Base-by-base conservation (phyloP, 352 stramenopile genomes). In the Blastocystis sp. region DNA sequence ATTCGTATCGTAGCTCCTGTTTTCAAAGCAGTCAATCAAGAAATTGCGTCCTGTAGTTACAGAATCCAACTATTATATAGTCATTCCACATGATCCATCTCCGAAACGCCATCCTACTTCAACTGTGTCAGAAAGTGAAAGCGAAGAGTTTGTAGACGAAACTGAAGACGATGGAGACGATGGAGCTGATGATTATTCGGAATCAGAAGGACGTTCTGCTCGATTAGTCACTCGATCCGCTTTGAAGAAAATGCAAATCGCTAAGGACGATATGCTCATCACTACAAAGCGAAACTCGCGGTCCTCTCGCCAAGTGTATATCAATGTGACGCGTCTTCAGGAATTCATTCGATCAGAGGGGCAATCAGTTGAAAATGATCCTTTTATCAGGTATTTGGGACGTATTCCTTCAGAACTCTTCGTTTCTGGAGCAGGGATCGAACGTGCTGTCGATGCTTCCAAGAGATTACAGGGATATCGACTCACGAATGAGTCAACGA, bases 321-420 rank as follows among this genome's bases (percentile, higher is more conserved):
- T 85, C 3, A 85, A 85, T 24, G 47, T 85, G 37, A 85, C 73
- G 24, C 53, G 73, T 43, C 73, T 85, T 8, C 73, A 85, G 50
- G 43, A 85, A 45, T n/a, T 85, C 43, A 66, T 85, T 24, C 73
- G 47, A 2, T 5, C 37, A 3, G 73, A 65, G 56, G 73, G 73
- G 3, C 45, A 50, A 5, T 43, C 43, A n/a, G 18, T 85, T 20
- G 73, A 85, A 55, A 26, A n/a, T 9, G 73, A 85, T 45, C 73
- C 73, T 16, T 85, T 85, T 43, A 66, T 85, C 41, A 13, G 8
- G 2, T 69, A 50, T 20, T 1, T 85, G 1, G 73, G 73, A 53
- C 30, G 43, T 4, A 20, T 85, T 24, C 73, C 73, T n/a, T 9
- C 73, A 3, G 18, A 43, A 30, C 73, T 39, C 16, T 85, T 85